Base-by-base conservation (phyloP, 805 yeast species). In the Jamesozyma spencerorum region DNA sequence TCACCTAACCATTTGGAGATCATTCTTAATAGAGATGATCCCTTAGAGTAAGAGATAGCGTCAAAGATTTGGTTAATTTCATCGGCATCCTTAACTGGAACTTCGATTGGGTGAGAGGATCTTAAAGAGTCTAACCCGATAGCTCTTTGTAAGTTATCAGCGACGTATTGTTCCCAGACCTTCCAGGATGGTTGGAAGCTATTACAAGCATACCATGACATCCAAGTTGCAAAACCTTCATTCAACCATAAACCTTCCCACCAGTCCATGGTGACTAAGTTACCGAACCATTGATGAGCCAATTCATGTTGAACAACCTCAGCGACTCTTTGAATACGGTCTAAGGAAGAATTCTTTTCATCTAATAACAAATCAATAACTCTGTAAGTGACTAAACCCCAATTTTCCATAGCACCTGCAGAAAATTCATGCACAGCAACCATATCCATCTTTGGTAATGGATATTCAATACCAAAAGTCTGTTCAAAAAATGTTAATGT, bases 201-300 rank as follows among this genome's bases (percentile, higher is more conserved):
- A 54, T 81, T 79, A 39, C 80, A 80, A 14, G 87, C 79, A 40
- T 49, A 46, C 44, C 51, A 47, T 8, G 54, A 49, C 56, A 81
- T 82, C 79, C 85, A 85, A 20, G 95, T 85, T 14, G 94, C 95
- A 64, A 85, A 85, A 12, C 94, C 92, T 64, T 85, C 94, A 56
- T 85, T 85, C 46, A 85, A 73, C 94, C 94, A 85, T 49, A 85
- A 69, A 53, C 83, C 92, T 52, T 85, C 85, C 95, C 95, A 85
- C 92, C 94, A 85, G 53, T 81, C 78, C 94, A 85, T 85, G 36
- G 94, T 85, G 45, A 84, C 90, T 51, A 81, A 71, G 61, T 85
- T 81, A 41, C 95, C 94, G 54, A 85, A 85, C 94, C 94, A 85
- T 58, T 85, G 92, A 62, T 85, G 95, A 10, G 94, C 94, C 43